A percentile compares a stretch with the other conserved stretches of the same genome.
Evolutionary conservation across 1,284 basidiomycete genomes (phyloP).

Genomic region (Ganoderma resinaceum): DNA sequence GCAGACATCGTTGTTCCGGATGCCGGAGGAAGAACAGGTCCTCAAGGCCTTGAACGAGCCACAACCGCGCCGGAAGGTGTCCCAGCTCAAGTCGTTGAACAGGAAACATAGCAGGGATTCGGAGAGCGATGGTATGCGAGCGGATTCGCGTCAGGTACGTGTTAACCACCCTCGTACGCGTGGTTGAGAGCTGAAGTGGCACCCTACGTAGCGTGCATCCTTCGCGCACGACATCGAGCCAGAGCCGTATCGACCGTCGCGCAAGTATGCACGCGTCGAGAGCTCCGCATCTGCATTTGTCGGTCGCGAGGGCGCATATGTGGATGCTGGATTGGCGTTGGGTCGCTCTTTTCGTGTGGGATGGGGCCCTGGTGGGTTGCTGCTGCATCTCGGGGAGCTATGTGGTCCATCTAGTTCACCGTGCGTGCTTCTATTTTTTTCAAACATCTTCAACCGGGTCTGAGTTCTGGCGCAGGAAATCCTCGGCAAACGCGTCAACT

Average conservation of each 20-base stretch:
- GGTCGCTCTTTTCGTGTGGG: conserved; percentile 91
- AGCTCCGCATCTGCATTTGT: conserved; percentile 66
- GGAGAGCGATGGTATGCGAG: conserved; percentile 68
- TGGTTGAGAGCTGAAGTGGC: conserved; percentile 25
- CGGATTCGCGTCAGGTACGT: conserved; percentile 71
- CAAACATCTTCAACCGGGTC: neutral
- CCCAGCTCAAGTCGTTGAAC: conserved; percentile 45
- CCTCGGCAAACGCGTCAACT: conserved; percentile 64
- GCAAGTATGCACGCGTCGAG: conserved; percentile 76
- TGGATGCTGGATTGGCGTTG: conserved; percentile 86
- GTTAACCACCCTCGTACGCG: conserved; percentile 1
- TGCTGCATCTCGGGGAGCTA: conserved; percentile 81
- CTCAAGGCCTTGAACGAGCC: conserved; percentile 57
- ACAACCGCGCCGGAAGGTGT: conserved; percentile 45
- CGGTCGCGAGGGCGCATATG: conserved; percentile 69
- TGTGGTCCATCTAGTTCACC: conserved; percentile 58
- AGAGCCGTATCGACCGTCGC: conserved; percentile 66
- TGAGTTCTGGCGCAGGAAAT: conserved; percentile 45
- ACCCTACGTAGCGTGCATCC: conserved; percentile 65
- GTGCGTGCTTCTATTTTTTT: conserved; percentile 44
- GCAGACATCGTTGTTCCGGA: conserved; percentile 87
- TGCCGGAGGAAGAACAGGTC: conserved; percentile 72
- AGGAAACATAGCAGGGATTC: conserved; percentile 82
- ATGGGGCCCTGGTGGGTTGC: conserved; percentile 85
- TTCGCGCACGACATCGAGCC: conserved; percentile 78